Conservation (phyloP, 352 stramenopile species). For the Phytopythium sindhum region DNA sequence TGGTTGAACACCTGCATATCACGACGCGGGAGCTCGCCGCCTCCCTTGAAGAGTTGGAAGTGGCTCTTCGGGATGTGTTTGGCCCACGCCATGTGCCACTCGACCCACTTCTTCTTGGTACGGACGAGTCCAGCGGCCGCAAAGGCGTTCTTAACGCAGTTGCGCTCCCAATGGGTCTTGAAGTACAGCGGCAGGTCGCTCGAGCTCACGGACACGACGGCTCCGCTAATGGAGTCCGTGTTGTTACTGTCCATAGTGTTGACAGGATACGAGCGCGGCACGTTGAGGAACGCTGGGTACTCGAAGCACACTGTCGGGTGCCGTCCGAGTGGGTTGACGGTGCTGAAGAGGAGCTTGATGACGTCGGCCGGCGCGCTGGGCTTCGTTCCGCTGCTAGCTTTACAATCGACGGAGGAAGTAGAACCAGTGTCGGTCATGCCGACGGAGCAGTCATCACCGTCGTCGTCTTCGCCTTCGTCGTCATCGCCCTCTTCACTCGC, state of each 20-base stretch:
- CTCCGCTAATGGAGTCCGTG: neutral
- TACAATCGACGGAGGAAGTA: neutral
- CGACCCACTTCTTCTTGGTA: slow-evolving; percentile 52
- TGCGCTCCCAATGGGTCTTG: slow-evolving; percentile 89
- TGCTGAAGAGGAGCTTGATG: slow-evolving; percentile 58
- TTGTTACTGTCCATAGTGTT: slow-evolving; percentile 3
- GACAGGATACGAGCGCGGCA: slow-evolving; percentile 38
- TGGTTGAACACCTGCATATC: slow-evolving; percentile 85
- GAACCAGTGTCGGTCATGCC: slow-evolving; percentile 10
- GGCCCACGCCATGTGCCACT: slow-evolving; percentile 61
- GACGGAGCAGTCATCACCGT: slow-evolving; percentile 18
- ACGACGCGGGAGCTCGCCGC: slow-evolving; percentile 8
- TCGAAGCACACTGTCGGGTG: slow-evolving; percentile 86
- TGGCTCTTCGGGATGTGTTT: slow-evolving; percentile 67
- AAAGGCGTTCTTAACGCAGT: slow-evolving; percentile 92
- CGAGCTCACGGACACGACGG: slow-evolving; percentile 37
- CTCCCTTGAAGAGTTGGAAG: slow-evolving; percentile 43
- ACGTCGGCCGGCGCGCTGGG: slow-evolving; percentile 32
- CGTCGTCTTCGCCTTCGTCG: slow-evolving; percentile 39
- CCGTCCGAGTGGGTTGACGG: slow-evolving; percentile 33
- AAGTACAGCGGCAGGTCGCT: slow-evolving; percentile 51
- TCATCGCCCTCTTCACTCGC: slow-evolving; percentile 44
- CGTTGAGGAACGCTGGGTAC: slow-evolving; percentile 71
- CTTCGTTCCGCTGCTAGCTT: slow-evolving; percentile 7
- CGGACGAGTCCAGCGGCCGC: slow-evolving; percentile 64